Evolutionary conservation across 495 filamentous ascomycete species (phyloP).

Genomic region (Podospora fimiseda): DNA sequence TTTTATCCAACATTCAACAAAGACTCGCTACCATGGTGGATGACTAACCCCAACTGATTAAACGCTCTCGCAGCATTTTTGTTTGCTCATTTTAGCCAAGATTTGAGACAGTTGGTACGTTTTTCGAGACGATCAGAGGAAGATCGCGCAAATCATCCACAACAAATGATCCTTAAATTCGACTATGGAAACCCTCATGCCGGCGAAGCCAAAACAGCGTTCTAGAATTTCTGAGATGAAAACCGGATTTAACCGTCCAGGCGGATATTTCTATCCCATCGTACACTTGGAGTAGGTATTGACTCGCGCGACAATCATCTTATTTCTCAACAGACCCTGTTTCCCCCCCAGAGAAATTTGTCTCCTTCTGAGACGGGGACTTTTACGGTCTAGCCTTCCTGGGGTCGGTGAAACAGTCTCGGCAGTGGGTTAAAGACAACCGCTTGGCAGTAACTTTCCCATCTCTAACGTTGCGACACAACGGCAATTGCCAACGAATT

Average conservation of each 20-base stretch:
- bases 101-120: slow-evolving; percentile 6
- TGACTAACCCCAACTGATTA: background rate
- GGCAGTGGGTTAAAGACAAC: background rate
- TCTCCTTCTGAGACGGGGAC: slow-evolving; percentile 25
- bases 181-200: background rate
- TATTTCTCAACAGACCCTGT: no score
- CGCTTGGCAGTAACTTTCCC: slow-evolving; percentile 7
- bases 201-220: slow-evolving; percentile 6
- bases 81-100: slow-evolving; percentile 3
- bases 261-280: slow-evolving; percentile 3
- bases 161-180: background rate
- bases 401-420: slow-evolving; percentile 11
- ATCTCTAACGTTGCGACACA: slow-evolving; percentile 5
- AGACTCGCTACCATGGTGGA: slow-evolving; percentile 1
- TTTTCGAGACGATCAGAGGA: slow-evolving; percentile 10
- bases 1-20: slow-evolving; percentile 14
- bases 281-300: background rate
- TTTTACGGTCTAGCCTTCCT: slow-evolving; percentile 2
- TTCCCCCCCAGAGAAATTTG: background rate
- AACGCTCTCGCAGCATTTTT: slow-evolving; percentile 1
- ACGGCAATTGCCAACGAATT: background rate
- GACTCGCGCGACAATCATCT: no score
- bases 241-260: slow-evolving; percentile 10
- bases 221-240: slow-evolving; percentile 9
- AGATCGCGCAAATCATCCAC: slow-evolving; percentile 14